Conservation (phyloP, 2,329 filamentous ascomycete species). For the Nigrospora sphaerica region DNA sequence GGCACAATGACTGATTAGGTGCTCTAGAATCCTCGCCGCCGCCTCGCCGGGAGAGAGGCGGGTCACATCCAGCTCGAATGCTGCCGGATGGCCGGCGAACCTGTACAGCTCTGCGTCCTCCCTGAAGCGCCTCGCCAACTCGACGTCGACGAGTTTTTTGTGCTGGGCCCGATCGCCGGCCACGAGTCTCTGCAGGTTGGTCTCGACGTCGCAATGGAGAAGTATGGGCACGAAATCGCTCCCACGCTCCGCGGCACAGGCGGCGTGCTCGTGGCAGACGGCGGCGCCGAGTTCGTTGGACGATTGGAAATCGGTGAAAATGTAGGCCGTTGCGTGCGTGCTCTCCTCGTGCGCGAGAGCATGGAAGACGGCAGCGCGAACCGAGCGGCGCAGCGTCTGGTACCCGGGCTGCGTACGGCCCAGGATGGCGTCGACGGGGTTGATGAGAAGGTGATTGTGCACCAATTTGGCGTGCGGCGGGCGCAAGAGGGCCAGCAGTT, state of each 20-base stretch:
- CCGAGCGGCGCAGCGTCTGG: constrained; percentile 2
- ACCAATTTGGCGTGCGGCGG: neutral
- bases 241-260: neutral
- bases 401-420: constrained; percentile 2
- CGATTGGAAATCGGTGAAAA: constrained; percentile 8
- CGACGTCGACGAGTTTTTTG: neutral
- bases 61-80: neutral
- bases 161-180: neutral
- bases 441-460: constrained; percentile 6
- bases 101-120: neutral
- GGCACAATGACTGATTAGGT: neutral
- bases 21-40: neutral
- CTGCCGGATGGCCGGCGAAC: neutral
- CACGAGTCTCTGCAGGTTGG: neutral
- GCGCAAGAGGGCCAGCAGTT: neutral
- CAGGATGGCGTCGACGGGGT: constrained; percentile 4
- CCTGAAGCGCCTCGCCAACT: neutral
- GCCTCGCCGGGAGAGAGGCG: neutral
- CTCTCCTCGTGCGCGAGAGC: neutral
- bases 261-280: constrained; percentile 2
- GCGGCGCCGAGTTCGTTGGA: constrained; percentile 1
- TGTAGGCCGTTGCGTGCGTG: constrained; percentile 1
- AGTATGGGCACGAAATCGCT: neutral
- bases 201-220: neutral
- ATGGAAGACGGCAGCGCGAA: constrained; percentile 2